Percentiles rank a stretch among this genome's conserved stretches.
Conservation (phyloP, 768 basidiomycete species). For the Mycena alexandri region DNA sequence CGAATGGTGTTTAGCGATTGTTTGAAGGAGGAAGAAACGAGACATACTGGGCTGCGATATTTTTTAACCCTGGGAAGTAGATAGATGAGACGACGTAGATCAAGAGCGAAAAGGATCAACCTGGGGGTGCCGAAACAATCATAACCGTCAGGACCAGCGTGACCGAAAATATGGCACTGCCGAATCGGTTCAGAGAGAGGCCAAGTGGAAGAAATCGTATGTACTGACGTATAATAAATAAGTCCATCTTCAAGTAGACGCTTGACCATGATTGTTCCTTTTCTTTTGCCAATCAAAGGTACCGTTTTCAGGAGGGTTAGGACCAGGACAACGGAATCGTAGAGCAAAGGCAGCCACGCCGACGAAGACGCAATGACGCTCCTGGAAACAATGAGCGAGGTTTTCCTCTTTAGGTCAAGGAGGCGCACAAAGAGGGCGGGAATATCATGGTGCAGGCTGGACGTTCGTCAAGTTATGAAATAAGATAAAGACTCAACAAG, state of each 20-base stretch:
- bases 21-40: background rate
- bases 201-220: background rate
- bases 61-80: slow-evolving; percentile 51
- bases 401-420: slow-evolving; percentile 3
- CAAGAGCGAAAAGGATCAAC: background rate
- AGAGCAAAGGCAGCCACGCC: slow-evolving; percentile 64
- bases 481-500: background rate
- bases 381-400: slow-evolving; percentile 44
- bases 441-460: slow-evolving; percentile 61
- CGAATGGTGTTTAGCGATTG: background rate
- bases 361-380: slow-evolving; percentile 58
- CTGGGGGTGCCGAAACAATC: slow-evolving; percentile 58
- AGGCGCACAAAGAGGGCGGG: slow-evolving; percentile 50
- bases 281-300: slow-evolving; percentile 50
- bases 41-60: slow-evolving; percentile 62
- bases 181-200: background rate
- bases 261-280: slow-evolving; percentile 54
- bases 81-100: background rate
- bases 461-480: slow-evolving; percentile 12
- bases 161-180: slow-evolving; percentile 59
- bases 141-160: slow-evolving; percentile 60
- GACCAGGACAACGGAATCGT: slow-evolving; percentile 58
- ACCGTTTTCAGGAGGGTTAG: slow-evolving; percentile 55
- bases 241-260: slow-evolving; percentile 60
- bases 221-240: slow-evolving; percentile 57